Conservation (phyloP, 805 yeast species). For the Starmerella kuoi region DNA sequence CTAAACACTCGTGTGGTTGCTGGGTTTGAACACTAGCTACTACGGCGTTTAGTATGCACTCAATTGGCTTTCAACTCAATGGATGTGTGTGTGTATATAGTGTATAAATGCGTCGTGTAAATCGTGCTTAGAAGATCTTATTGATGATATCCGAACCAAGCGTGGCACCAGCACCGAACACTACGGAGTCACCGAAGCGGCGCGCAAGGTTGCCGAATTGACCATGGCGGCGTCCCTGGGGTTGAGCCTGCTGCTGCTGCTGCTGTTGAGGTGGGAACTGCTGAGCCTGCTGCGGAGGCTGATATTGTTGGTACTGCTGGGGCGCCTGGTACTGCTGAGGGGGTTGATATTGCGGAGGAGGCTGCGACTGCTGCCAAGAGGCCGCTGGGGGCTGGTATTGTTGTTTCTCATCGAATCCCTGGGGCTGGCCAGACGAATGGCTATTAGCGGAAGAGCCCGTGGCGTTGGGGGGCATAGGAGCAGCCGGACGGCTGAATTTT, state of each 20-base stretch:
- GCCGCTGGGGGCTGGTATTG: conserved; percentile 17
- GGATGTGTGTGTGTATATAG: too few species aligned
- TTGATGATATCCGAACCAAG: conserved; percentile 74
- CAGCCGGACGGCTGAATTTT: conserved; percentile 19
- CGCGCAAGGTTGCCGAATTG: conserved; percentile 40
- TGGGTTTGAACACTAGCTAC: too few species aligned
- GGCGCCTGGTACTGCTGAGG: conserved; percentile 14
- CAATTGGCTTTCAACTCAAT: too few species aligned
- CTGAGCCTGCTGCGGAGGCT: conserved; percentile 23
- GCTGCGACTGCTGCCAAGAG: conserved; percentile 13
- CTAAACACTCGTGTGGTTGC: too few species aligned
- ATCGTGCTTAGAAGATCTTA: conserved; percentile 19
- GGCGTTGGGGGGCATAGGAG: conserved; percentile 10
- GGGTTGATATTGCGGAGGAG: conserved; percentile 18
- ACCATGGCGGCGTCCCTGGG: conserved; percentile 21
- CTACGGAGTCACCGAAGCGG: conserved; percentile 81
- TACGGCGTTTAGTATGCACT: too few species aligned
- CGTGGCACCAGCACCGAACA: conserved; percentile 95
- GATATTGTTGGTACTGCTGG: conserved; percentile 15
- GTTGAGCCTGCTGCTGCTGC: conserved; percentile 21
- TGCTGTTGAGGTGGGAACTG: conserved; percentile 19
- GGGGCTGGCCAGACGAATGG: conserved; percentile 16
- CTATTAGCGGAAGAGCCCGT: conserved; percentile 10
- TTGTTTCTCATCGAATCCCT: conserved; percentile 19
- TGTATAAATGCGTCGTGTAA: too few species aligned